Evolutionary conservation across 345 rosid genomes (phyloP), one percentile per base, ranked within the genome.

Genomic region (Euphorbia peplus): DNA sequence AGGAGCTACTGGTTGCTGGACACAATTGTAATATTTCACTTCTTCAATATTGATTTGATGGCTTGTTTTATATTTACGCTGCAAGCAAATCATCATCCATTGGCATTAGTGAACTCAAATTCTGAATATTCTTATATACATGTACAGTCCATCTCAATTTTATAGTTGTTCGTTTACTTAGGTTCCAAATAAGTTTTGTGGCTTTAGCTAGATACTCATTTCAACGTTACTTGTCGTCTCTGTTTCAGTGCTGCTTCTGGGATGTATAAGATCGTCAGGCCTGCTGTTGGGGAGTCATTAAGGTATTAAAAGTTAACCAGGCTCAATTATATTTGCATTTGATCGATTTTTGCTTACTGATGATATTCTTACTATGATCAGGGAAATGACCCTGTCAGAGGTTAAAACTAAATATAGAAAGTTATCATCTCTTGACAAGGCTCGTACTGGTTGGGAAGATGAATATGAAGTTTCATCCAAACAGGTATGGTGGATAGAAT

Each of bases 261-360:
- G 66, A 70, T 84, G 84, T 93, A 78, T 77, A 93, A 91, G 86
- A 88, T 85, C 46, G 89, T 93, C 30, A 91, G 97, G 30, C 97
- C 99, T 79, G 83, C 97, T 54, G 90, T 95, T 71, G 99, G 99
- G 70, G 96, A 91, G 81, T 88, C 99, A 56, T 67, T 89, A 70
- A 91, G 99, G 99, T 91, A 79, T 73, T 68, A 39, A 28, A 41
- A 67, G 54, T 73, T 28, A 39, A 19, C 14, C 32, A 8, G 15
- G 62, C 60, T 53, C 73, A 29, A 41, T 66, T 51, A 77, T 32
- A 10, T 47, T 66, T 68, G 30, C 57, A 51, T 28, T 55, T 37
- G n/a, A 35, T 66, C 19, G 60, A 18, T 26, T 72, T 32, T 3
- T 69, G 32, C 37, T 72, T 56, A 52, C 30, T 46, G 57, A 51